A percentile compares a stretch with the other conserved stretches of the same genome.
Conservation (phyloP, 208 protist genomes). For the Trypanosoma cruzi region DNA sequence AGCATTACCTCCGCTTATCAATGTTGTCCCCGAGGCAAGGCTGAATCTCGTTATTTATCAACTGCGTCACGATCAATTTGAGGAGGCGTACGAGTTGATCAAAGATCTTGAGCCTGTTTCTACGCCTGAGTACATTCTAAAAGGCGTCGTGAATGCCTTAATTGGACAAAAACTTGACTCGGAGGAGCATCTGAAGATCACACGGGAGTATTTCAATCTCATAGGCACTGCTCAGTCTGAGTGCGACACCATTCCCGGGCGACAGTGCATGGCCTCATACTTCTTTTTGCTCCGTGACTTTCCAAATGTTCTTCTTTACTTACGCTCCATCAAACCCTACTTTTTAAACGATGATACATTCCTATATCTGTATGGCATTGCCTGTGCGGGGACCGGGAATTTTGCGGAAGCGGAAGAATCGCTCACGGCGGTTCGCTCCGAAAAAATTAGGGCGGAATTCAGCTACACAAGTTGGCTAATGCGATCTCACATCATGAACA, state of each 20-base stretch:
- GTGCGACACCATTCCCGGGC: constrained; percentile 96
- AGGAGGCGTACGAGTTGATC: constrained; percentile 95
- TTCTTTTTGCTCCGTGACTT: constrained; percentile 97
- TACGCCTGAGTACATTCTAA: constrained; percentile 96
- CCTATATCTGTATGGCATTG: constrained; percentile 93
- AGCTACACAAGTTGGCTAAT: constrained; percentile 95
- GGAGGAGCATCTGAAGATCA: constrained; percentile 92
- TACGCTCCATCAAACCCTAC: constrained; percentile 96
- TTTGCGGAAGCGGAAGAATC: constrained; percentile 91
- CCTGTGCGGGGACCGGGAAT: constrained; percentile 82
- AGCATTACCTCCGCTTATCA: constrained; percentile 92
- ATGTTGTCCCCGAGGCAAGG: constrained; percentile 95
- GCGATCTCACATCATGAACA: constrained; percentile 95
- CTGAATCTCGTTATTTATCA: constrained; percentile 98
- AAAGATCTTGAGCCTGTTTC: constrained; percentile 93
- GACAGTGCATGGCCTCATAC: constrained; percentile 97
- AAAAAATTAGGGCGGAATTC: constrained; percentile 93
- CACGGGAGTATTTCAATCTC: constrained; percentile 97
- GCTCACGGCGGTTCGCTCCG: constrained; percentile 84
- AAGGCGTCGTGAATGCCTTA: constrained; percentile 94
- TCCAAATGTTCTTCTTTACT: constrained; percentile 96
- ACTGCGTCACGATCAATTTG: constrained; percentile 93
- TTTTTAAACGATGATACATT: constrained; percentile 96
- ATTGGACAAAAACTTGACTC: constrained; percentile 92
- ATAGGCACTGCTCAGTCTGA: constrained; percentile 94